Percentiles rank a stretch among this genome's conserved stretches.
Evolutionary conservation across 805 yeast species (phyloP).

Genomic region (Candida insectorum): DNA sequence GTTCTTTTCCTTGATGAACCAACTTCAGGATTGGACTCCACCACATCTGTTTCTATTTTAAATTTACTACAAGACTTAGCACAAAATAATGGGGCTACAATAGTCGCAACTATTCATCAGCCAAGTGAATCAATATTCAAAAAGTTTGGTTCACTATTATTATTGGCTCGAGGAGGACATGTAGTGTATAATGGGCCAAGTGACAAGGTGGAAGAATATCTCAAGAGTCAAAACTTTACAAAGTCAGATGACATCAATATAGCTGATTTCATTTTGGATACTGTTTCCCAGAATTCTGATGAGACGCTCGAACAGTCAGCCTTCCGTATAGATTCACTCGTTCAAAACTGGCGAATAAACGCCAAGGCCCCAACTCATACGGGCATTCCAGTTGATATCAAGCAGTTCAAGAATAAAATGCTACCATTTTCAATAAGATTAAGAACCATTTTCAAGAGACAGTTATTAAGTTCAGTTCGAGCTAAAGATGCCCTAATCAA

Average conservation of each 20-base stretch:
- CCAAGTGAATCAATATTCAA: conserved; percentile 68
- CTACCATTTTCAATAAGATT: conserved; percentile 26
- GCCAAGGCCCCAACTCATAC: neutral
- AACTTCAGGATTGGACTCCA: conserved; percentile 82
- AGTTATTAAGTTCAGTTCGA: conserved; percentile 30
- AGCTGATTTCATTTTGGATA: conserved; percentile 73
- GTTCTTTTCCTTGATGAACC: conserved; percentile 81
- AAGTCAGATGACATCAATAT: conserved; percentile 58
- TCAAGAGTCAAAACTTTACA: conserved; percentile 45
- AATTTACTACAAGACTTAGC: conserved; percentile 57
- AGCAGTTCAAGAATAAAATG: conserved; percentile 24
- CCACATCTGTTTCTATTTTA: conserved; percentile 69
- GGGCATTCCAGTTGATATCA: conserved; percentile 13
- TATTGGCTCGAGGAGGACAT: conserved; percentile 70
- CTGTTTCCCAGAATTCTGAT: conserved; percentile 46
- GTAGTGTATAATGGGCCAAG: conserved; percentile 68
- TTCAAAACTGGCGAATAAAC: conserved; percentile 22
- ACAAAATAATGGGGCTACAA: conserved; percentile 57
- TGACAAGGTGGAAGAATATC: conserved; percentile 42
- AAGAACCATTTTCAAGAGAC: conserved; percentile 29
- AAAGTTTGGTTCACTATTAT: conserved; percentile 65
- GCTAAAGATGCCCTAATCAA: conserved; percentile 58
- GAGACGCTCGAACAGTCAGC: conserved; percentile 21
- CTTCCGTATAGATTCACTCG: conserved; percentile 21
- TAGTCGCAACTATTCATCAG: conserved; percentile 76